These are phyloP conservation scores for Phanerodontia chrysosporium DNA, from an alignment of 768 basidiomycete genomes.

Conservation along the genomic window DNA sequence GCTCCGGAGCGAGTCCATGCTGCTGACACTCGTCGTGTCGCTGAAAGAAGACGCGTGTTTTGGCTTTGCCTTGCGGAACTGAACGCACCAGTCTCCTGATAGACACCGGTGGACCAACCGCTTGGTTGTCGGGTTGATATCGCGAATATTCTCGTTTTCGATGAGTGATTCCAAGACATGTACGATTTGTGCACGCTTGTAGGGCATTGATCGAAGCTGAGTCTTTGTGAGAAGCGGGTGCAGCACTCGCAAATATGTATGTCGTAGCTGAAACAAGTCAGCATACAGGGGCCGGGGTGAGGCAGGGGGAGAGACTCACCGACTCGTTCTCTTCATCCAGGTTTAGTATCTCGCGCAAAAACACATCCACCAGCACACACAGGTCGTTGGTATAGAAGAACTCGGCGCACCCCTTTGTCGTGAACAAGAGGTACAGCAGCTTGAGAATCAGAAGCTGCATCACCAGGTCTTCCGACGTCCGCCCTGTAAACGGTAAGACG, in stretches of 20 bases:
- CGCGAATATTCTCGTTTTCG: constrained; percentile 69
- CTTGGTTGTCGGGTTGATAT: constrained; percentile 82
- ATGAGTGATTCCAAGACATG: constrained; percentile 75
- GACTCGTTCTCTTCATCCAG: constrained; percentile 93
- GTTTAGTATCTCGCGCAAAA: constrained; percentile 89
- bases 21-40: not conserved
- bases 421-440: constrained; percentile 91
- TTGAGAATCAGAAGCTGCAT: constrained; percentile 95
- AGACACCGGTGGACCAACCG: constrained; percentile 92
- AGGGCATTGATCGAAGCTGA: constrained; percentile 77
- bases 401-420: constrained; percentile 86
- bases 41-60: constrained; percentile 22
- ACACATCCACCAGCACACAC: constrained; percentile 94
- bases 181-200: constrained; percentile 90
- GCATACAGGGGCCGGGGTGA: not conserved
- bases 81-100: constrained; percentile 80
- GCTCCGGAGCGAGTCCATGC: constrained; percentile 28
- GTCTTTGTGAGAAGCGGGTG: constrained; percentile 94
- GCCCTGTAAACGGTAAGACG: constrained; percentile 44
- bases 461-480: constrained; percentile 86
- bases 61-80: constrained; percentile 42
- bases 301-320: constrained; percentile 44
- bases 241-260: constrained; percentile 94
- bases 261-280: constrained; percentile 60
- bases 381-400: constrained; percentile 99